Evolutionary conservation across 1,139 yeast genomes (phyloP).

Genomic region (Kurtzmaniella quercitrusa): DNA sequence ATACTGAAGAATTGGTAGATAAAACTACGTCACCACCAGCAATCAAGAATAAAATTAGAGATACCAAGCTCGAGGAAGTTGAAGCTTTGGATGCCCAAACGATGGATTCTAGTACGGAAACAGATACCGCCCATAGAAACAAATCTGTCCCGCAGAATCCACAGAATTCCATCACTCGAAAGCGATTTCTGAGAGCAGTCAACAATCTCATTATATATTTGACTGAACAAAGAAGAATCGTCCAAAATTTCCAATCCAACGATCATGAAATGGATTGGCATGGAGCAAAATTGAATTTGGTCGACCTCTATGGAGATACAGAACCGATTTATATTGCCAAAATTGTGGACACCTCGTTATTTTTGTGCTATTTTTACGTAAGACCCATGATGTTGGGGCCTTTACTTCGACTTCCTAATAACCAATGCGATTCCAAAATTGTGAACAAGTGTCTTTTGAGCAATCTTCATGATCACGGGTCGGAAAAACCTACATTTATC

Average conservation of each 20-base stretch:
- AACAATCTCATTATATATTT: conserved; percentile 51
- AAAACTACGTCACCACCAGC: not conserved
- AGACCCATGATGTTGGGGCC: conserved; percentile 80
- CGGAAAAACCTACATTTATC: conserved; percentile 41
- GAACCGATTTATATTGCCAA: conserved; percentile 31
- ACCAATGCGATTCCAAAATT: conserved; percentile 62
- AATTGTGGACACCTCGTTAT: conserved; percentile 74
- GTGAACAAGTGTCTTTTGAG: conserved; percentile 53
- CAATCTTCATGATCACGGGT: conserved; percentile 21
- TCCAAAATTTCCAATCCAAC: conserved; percentile 30
- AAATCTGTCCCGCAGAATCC: conserved; percentile 8
- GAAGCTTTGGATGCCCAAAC: conserved; percentile 17
- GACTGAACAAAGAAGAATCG: conserved; percentile 51
- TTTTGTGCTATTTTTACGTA: conserved; percentile 64
- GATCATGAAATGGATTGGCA: conserved; percentile 40
- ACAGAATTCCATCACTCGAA: conserved; percentile 19
- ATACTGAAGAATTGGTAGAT: conserved; percentile 8
- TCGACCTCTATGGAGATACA: conserved; percentile 32
- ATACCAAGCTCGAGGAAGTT: conserved; percentile 19
- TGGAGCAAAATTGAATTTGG: conserved; percentile 35
- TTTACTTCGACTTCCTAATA: conserved; percentile 65
- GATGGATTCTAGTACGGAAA: conserved; percentile 28
- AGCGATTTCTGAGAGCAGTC: conserved; percentile 40
- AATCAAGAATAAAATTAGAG: not conserved
- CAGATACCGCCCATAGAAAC: conserved; percentile 11